These are phyloP conservation scores for Tricholomella constricta DNA, from an alignment of 768 basidiomycete genomes.

Conservation along the genomic window DNA sequence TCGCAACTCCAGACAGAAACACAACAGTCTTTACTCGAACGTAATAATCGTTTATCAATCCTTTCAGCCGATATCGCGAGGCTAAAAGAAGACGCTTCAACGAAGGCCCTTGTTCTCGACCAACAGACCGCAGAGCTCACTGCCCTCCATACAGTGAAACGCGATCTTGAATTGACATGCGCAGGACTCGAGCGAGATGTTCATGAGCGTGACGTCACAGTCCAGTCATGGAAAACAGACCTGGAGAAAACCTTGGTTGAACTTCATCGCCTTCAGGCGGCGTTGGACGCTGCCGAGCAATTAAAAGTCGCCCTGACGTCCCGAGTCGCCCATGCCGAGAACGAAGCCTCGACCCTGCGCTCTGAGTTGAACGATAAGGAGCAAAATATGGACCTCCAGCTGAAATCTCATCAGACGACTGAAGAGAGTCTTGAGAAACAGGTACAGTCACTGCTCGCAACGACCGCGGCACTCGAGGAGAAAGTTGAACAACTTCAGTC, in stretches of 20 bases:
- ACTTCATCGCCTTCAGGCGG: conserved; percentile 15
- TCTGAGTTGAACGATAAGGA: background rate
- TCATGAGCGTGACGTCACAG: conserved; percentile 14
- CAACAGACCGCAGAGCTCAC: background rate
- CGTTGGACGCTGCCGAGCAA: conserved; percentile 8
- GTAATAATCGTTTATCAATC: conserved; percentile 24
- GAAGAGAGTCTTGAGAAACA: background rate
- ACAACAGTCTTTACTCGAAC: conserved; percentile 24
- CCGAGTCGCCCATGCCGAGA: conserved; percentile 11
- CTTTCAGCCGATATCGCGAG: conserved; percentile 22
- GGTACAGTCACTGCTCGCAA: background rate
- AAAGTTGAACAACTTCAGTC: background rate
- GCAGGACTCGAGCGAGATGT: conserved; percentile 15
- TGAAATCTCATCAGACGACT: conserved; percentile 1
- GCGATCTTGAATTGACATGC: conserved; percentile 15
- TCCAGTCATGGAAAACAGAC: conserved; percentile 14
- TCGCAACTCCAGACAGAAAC: conserved; percentile 17
- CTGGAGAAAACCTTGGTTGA: conserved; percentile 12
- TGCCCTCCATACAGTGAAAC: conserved; percentile 18
- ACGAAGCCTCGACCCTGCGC: conserved; percentile 1
- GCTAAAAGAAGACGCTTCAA: conserved; percentile 16
- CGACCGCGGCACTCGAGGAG: conserved; percentile 4
- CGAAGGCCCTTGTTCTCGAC: conserved; percentile 14
- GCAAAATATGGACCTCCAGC: background rate
- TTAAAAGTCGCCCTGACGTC: conserved; percentile 7